phyloP scores from a whole-genome alignment of 1,139 yeast species.

The Yamadazyma membranifaciens region DNA sequence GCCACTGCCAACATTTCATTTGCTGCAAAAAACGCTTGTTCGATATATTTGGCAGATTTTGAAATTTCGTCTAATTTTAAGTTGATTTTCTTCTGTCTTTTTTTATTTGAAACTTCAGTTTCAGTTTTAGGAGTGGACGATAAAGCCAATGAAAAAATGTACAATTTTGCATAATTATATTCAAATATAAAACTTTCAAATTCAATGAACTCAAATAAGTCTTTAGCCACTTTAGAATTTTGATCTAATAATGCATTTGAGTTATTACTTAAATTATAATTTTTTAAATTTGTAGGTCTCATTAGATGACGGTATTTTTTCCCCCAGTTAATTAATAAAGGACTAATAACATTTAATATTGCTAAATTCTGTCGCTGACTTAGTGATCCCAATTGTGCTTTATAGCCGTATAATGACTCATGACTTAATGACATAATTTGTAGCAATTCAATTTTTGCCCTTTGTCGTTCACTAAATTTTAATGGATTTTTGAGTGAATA shows the following conservation, averaged over 20 bases:
- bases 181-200: slow-evolving; percentile 77
- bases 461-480: slow-evolving; percentile 60
- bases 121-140: slow-evolving; percentile 39
- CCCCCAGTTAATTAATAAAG: slow-evolving; percentile 78
- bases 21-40: slow-evolving; percentile 81
- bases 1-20: slow-evolving; percentile 75
- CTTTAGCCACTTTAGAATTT: slow-evolving; percentile 37
- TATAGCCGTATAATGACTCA: slow-evolving; percentile 73
- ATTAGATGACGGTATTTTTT: slow-evolving; percentile 57
- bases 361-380: slow-evolving; percentile 69
- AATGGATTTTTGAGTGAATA: slow-evolving; percentile 26
- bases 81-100: slow-evolving; percentile 21
- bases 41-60: slow-evolving; percentile 74
- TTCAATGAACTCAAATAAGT: slow-evolving; percentile 47
- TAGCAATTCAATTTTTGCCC: slow-evolving; percentile 75
- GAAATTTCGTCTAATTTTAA: slow-evolving; percentile 68
- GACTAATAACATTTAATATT: slow-evolving; percentile 68
- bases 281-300: slow-evolving; percentile 40
- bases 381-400: slow-evolving; percentile 52
- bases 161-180: slow-evolving; percentile 78
- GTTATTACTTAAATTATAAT: slow-evolving; percentile 24
- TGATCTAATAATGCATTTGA: slow-evolving; percentile 34
- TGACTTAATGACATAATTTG: slow-evolving; percentile 82
- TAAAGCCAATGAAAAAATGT: slow-evolving; percentile 82
- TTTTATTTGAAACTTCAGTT: slow-evolving; percentile 17